A percentile compares a stretch with the other conserved stretches of the same genome.
Conservation (phyloP, 1,139 yeast species). For the Diutina catenulata region DNA sequence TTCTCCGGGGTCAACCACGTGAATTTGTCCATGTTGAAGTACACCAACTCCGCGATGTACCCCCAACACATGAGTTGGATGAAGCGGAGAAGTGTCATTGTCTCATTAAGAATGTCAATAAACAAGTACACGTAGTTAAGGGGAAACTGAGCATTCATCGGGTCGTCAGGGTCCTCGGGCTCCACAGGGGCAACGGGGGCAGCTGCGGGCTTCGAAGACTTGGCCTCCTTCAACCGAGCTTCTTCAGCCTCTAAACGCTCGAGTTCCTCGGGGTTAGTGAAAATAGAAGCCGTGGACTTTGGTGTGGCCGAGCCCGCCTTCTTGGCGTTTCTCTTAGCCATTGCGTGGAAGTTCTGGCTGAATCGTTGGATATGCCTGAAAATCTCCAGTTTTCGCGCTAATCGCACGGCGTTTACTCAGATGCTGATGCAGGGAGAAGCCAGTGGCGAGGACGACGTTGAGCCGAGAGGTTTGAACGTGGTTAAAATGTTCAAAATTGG, state of each 20-base stretch:
- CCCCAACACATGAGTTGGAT: not conserved
- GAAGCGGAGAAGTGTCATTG: not conserved
- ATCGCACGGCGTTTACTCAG: too few relatives aligned
- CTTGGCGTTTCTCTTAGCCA: not conserved
- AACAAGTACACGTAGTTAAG: not conserved
- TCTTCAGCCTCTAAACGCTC: not conserved
- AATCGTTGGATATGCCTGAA: too few relatives aligned
- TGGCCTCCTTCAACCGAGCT: not conserved
- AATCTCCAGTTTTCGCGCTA: too few relatives aligned
- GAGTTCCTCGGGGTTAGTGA: slow-evolving; percentile 1
- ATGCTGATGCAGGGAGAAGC: too few relatives aligned
- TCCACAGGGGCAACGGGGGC: not conserved
- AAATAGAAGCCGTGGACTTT: not conserved
- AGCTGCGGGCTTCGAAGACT: not conserved
- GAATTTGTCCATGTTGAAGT: not conserved
- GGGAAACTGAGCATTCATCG: not conserved
- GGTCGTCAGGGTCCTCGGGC: not conserved
- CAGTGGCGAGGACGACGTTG: too few relatives aligned
- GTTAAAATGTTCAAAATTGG: too few relatives aligned
- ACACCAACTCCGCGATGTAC: not conserved
- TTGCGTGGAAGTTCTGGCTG: too few relatives aligned
- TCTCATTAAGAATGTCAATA: not conserved
- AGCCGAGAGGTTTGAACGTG: too few relatives aligned
- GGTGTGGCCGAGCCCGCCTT: not conserved
- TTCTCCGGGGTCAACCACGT: not conserved